phyloP scores from a whole-genome alignment of 148 eudicot species.

The Silene conica region DNA sequence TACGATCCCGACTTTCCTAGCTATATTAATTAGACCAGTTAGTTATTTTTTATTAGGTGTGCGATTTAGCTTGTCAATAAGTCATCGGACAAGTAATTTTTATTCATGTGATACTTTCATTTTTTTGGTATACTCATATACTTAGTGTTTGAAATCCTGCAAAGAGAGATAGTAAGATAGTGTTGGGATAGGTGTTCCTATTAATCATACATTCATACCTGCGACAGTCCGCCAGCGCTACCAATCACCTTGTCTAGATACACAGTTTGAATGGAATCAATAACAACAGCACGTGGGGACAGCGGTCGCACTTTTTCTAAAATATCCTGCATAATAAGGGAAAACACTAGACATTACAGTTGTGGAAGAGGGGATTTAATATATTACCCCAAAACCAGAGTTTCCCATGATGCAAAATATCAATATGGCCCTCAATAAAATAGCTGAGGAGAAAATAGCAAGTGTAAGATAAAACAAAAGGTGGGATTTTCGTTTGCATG shows the following conservation, averaged over 20 bases:
- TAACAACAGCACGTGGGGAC: slow-evolving; percentile 65
- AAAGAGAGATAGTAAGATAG: neutral
- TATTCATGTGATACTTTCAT: neutral
- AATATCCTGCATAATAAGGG: slow-evolving; percentile 54
- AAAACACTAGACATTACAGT: slow-evolving; percentile 4
- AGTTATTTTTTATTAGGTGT: too few species aligned
- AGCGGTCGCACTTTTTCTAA: slow-evolving; percentile 56
- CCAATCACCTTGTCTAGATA: slow-evolving; percentile 74
- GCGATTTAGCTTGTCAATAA: too few species aligned
- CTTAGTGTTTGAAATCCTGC: neutral
- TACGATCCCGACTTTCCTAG: too few species aligned
- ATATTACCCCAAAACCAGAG: neutral
- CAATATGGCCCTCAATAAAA: neutral
- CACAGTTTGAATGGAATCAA: slow-evolving; percentile 94
- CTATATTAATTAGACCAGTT: too few species aligned
- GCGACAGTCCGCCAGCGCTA: slow-evolving; percentile 71
- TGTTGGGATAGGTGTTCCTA: neutral
- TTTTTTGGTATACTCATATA: too few species aligned
- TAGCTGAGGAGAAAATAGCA: neutral
- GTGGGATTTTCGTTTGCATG: neutral
- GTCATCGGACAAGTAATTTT: neutral
- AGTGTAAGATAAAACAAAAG: neutral
- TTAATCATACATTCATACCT: slow-evolving; percentile 41
- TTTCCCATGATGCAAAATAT: neutral
- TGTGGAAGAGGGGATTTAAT: slow-evolving; percentile 1